phyloP scores from a whole-genome alignment of 257 asterid species.

The Rubia yunnanensis region DNA sequence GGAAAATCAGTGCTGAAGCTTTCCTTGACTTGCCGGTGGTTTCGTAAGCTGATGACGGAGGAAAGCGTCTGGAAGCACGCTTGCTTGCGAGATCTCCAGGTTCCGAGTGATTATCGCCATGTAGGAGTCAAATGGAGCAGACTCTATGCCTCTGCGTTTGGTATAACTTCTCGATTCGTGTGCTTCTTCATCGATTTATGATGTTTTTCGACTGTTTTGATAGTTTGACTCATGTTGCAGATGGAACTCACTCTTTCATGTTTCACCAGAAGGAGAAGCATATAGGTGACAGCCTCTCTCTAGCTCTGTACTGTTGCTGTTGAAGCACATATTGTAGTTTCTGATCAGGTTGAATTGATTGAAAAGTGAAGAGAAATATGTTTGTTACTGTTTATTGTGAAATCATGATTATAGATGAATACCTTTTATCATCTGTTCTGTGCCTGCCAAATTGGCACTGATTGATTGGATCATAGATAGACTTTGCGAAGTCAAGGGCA shows the following conservation, averaged over 20 bases:
- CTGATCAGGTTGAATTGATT: not conserved
- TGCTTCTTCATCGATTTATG: not conserved
- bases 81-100: conserved; percentile 87
- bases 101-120: conserved; percentile 56
- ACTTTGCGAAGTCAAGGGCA: not conserved
- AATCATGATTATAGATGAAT: not conserved
- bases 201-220: conserved; percentile 6
- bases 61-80: conserved; percentile 80
- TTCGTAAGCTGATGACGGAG: conserved; percentile 54
- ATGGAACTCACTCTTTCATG: conserved; percentile 88
- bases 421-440: not conserved
- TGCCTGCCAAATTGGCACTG: not conserved
- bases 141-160: conserved; percentile 74
- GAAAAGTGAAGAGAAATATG: not conserved
- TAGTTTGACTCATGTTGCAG: conserved; percentile 35
- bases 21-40: conserved; percentile 73
- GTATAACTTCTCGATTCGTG: conserved; percentile 29
- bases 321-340: not conserved
- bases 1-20: conserved; percentile 89
- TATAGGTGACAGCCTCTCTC: conserved; percentile 46
- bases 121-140: conserved; percentile 68
- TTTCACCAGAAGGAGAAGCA: conserved; percentile 82
- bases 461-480: not conserved
- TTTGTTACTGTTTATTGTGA: not conserved
- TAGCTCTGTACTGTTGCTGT: not conserved